Evolutionary conservation across 2,329 filamentous ascomycete genomes (phyloP), one percentile per base, ranked within the genome.

Genomic region (Coniochaeta ligniaria): DNA sequence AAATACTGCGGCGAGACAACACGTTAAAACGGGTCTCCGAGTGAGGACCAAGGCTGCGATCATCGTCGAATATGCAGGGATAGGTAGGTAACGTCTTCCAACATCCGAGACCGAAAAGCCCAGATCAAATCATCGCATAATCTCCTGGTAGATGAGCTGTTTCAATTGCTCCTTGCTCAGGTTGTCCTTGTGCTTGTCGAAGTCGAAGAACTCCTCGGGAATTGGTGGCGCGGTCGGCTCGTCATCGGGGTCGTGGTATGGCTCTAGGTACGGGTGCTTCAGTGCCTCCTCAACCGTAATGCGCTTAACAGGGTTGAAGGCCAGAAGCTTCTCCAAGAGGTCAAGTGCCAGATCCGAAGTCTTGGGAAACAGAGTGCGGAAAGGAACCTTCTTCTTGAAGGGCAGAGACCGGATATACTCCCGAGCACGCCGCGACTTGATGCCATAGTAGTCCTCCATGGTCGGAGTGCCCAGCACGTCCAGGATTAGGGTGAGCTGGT

Each of bases 401-500:
- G 95, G 94, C 55, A 98, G 84, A 59, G 93, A 97, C 63, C 95
- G 92, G 73, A 99, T 99, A 79, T 99, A 99, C 78, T 99, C 95
- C 66, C 95, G 87, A 58, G 95, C 95, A 71, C 95, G 91, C 66
- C 95, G 90, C 59, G 95, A 98, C 80, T 99, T 99, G 85, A 99
- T 99, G 66, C 95, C 95, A 70, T 99, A 99, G 83, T 99, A 99
- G 74, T 99, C 95, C 75, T 99, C 95, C 95, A 99, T 99, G 14
- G 95, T 99, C 2, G 95, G 95, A 3, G 95, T 99, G 65, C 95
- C 95, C 62, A 99, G 89, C 58, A 99, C 94, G 69, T 99, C 95
- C 66, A 99, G 83, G 71, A 99, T 99, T 64, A 99, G 83, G 7
- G 95, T 99, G 69, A 99, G 81, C 78, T 99, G 95, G 78, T 99